Evolutionary conservation across 2,329 filamentous ascomycete genomes (phyloP), one percentile per base, ranked within the genome.

Genomic region (Claviceps pusilla): DNA sequence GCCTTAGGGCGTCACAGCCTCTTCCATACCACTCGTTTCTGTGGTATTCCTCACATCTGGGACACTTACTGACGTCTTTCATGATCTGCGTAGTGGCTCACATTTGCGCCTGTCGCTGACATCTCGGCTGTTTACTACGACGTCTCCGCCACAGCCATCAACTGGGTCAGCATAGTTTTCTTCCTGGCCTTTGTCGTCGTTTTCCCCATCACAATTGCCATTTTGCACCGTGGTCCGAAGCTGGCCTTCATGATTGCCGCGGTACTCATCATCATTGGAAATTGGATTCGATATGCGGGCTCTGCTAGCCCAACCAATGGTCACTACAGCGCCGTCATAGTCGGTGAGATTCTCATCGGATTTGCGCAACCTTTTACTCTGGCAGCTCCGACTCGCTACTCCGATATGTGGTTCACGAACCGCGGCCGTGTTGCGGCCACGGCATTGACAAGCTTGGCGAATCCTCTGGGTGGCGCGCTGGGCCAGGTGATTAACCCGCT

Each of bases 391-490:
- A 91, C 93, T 0, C 77, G 88, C 57, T 98, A 95, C 69, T 93
- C 87, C 54, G 90, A 96, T 66, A 73, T 95, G 56, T 97, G 93
- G 93, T 97, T 97, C 70, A 90, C 88, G 1, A 83, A 86, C 62
- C 73, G 76, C 11, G 91, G 90, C 7, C 81, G 93, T 54, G 87
- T 95, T 12, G 84, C 86, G 53, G 91, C 91, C 19, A 97, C 91
- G 0, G 93, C 91, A 1, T 64, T 95, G 41, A 84, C 85, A 28
- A 90, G 83, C 57, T 71, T 97, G 55, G 88, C 91, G 4, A 97
- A 96, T 67, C 91, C 91, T 0, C 78, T 97, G 52, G 91, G 91
- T 14, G 90, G 86, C 28, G 91, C 91, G 7, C 71, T 96, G 51
- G 91, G 89, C 4, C 89, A 97, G 70, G 74, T 97, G 47, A 81